A percentile compares a stretch with the other conserved stretches of the same genome.
phyloP scores from a whole-genome alignment of 345 rosid species.

The Salix exigua region DNA sequence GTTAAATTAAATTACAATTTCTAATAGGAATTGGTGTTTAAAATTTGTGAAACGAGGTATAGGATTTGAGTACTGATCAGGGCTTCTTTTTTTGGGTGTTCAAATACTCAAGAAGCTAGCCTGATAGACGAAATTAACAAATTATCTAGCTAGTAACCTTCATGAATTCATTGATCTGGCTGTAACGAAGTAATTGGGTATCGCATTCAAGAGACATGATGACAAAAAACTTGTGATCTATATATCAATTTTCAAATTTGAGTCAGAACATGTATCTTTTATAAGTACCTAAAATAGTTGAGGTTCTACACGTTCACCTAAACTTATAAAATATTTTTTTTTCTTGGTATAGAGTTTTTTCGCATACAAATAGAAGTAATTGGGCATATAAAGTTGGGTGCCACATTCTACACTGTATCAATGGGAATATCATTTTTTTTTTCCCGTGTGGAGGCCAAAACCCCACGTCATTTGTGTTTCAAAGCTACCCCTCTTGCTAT shows the following conservation, averaged over 20 bases:
- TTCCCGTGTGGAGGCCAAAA: neutral
- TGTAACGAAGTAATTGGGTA: no score
- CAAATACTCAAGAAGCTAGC: neutral
- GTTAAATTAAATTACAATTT: neutral
- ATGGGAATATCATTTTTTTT: neutral
- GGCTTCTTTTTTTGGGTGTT: no score
- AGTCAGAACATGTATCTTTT: accelerated
- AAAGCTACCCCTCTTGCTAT: neutral
- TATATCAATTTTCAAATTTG: no score
- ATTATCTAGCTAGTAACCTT: neutral
- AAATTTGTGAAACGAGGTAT: neutral
- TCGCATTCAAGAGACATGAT: no score
- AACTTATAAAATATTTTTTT: no score
- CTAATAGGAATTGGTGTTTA: neutral
- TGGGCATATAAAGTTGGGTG: neutral
- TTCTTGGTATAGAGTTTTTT: no score
- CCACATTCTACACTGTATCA: neutral
- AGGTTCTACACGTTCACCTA: accelerated
- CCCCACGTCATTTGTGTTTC: neutral
- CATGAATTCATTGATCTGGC: neutral
- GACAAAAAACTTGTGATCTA: no score
- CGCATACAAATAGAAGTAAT: no score
- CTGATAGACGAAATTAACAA: neutral
- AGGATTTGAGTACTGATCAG: neutral
- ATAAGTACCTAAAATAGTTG: accelerated